Evolutionary conservation across 768 basidiomycete genomes (phyloP), one percentile per base, ranked within the genome.

Genomic region (Lentinula guzmanii): DNA sequence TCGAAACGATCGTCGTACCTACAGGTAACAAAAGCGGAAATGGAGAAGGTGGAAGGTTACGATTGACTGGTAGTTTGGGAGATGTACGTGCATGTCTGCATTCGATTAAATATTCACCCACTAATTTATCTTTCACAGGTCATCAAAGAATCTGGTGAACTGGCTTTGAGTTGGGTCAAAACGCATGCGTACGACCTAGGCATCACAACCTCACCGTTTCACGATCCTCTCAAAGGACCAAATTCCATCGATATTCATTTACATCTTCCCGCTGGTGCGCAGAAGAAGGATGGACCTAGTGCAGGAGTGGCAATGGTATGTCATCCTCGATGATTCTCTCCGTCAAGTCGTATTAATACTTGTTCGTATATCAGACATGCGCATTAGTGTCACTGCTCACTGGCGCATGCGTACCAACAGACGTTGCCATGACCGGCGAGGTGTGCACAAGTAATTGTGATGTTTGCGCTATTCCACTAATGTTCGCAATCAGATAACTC

Each of bases 101-200:
- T 50, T 64, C 31, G 16, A 10, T 45, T 48, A 31, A 15, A 50
- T 34, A 6, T 63, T 55, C 43, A 18, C 46, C 45, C 8, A 42
- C 28, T 11, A 57, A 35, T 58, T 21, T 46, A 2, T 13, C 54
- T 31, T 62, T 43, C 37, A 43, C 61, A 86, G 81, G 93, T 95
- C 16, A 94, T 97, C 75, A 90, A 90, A 71, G 95, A 98, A 76
- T 93, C 90, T 63, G 93, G 87, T 7, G 91, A 93, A 69, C 77
- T 98, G 50, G 93, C 93, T 1, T 75, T 97, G 67, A 94, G 91
- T 70, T 97, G 95, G 93, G 92, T 96, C 16, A 93, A 91, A 77
- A 84, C 84, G 16, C 84, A 93, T 66, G 87, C 91, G 6, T 93
- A 89, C 71, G 87, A 89, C 46, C 71, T 93, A 63, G 84, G 88